Conservation (phyloP, 371 early-diverging fungal genomes). For the Rhizomucor pusillus region DNA sequence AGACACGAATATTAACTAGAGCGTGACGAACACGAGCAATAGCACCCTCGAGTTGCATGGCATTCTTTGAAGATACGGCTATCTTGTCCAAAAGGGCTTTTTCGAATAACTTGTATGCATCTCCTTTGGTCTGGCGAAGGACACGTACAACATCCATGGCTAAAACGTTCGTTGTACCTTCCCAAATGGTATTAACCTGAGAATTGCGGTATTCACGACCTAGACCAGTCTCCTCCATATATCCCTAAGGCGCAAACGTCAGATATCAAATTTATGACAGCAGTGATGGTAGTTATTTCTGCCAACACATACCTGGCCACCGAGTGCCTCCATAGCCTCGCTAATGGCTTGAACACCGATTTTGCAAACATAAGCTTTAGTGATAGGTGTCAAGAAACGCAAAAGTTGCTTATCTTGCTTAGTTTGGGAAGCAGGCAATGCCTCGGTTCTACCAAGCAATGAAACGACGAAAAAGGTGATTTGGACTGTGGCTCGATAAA, state of each 20-base stretch:
- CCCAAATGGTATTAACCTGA: slow-evolving; percentile 71
- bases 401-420: slow-evolving; percentile 42
- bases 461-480: slow-evolving; percentile 53
- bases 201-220: slow-evolving; percentile 59
- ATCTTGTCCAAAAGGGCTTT: slow-evolving; percentile 25
- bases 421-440: slow-evolving; percentile 3
- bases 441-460: slow-evolving; percentile 57
- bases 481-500: slow-evolving; percentile 51
- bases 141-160: slow-evolving; percentile 66
- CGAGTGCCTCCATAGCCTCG: slow-evolving; percentile 66
- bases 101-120: slow-evolving; percentile 31
- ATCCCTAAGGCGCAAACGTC: slow-evolving; percentile 29
- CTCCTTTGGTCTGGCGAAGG: slow-evolving; percentile 45
- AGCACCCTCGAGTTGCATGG: neutral
- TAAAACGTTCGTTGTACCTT: slow-evolving; percentile 69
- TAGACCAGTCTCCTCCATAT: slow-evolving; percentile 72
- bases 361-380: slow-evolving; percentile 60
- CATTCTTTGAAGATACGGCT: neutral
- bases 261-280: neutral
- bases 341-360: slow-evolving; percentile 43
- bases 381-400: slow-evolving; percentile 64
- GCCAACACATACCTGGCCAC: slow-evolving; percentile 47
- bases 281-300: neutral
- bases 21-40: slow-evolving; percentile 6
- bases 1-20: slow-evolving; percentile 5